A percentile compares a stretch with the other conserved stretches of the same genome.
Conservation (phyloP, 306 rosid genomes). For the Senna tora region DNA sequence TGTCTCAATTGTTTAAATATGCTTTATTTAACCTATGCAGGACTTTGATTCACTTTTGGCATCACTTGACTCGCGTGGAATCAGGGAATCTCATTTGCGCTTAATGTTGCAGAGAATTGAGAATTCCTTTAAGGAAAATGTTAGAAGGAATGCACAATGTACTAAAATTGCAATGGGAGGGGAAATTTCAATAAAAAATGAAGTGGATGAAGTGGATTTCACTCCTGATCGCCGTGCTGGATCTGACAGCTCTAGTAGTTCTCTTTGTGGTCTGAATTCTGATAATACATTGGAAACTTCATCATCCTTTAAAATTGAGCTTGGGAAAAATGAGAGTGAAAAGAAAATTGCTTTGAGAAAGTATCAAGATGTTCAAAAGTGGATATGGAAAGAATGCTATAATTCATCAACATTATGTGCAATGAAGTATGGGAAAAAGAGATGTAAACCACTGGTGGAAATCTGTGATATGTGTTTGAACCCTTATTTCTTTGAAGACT, state of each 20-base stretch:
- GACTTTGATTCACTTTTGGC: constrained; percentile 80
- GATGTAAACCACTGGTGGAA: constrained; percentile 70
- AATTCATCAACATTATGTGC: constrained; percentile 67
- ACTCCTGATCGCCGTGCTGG: constrained; percentile 49
- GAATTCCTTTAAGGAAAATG: constrained; percentile 75
- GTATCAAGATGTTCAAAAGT: constrained; percentile 88
- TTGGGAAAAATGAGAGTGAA: constrained; percentile 76
- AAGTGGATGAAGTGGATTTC: constrained; percentile 52
- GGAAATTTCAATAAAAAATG: constrained; percentile 51
- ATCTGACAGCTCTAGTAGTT: constrained; percentile 79
- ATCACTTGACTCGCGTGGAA: constrained; percentile 87
- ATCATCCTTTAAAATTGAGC: constrained; percentile 80
- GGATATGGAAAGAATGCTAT: constrained; percentile 89
- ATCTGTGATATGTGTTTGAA: constrained; percentile 69
- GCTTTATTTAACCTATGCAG: constrained; percentile 49
- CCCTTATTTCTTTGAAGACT: constrained; percentile 66
- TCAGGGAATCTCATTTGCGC: constrained; percentile 93
- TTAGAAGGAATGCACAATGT: constrained; percentile 51
- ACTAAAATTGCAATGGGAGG: constrained; percentile 39
- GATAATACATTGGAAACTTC: constrained; percentile 60
- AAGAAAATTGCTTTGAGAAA: constrained; percentile 74
- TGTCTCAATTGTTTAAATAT: constrained; percentile 18
- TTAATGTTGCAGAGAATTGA: constrained; percentile 90
- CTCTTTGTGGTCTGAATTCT: constrained; percentile 60
- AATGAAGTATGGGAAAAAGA: constrained; percentile 70